Evolutionary conservation across 2,329 filamentous ascomycete species (phyloP), one percentile per base, ranked within the genome.

Genomic region (Phialophora macrospora): DNA sequence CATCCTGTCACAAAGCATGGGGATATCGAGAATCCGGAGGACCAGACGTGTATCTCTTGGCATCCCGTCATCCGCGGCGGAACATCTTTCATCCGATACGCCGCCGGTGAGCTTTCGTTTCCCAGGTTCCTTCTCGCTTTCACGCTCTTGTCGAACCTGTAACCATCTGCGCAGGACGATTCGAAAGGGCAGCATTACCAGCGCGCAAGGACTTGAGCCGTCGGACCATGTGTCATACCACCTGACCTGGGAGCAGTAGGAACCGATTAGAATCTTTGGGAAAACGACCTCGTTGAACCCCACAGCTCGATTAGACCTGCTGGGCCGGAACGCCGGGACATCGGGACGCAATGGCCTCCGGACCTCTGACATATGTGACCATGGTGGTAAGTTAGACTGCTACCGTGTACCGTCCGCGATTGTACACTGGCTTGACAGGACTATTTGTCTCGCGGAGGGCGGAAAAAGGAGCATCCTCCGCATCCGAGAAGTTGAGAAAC

Each of bases 301-400:
- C 20, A 26, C 38, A 6, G 20, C 48, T 22, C 22, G 20, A 26
- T 28, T 26, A 9, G 48, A 24, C 48, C 22, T 26, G 24, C 20
- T 49, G 17, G 44, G 9, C 20, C 38, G 12, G 38, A 17, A n/a
- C 17, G 38, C 48, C 20, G 48, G n/a, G 20, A 51, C 48, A 17
- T n/a, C 48, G 22, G 48, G 48, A 51, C 48, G 26, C 34, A 58
- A 58, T 73, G 71, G 71, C 71, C 5, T 68, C 70, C 17, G 71
- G 70, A 12, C 71, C 71, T 5, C 66, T 71, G 51, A 72, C 70
- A 11, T 73, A 70, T 60, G 67, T 64, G 41, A 72, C 69, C 58
- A 55, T 65, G 60, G 60, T 60, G 61, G 71, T 73, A 62, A 63
- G 71, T 68, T 14, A 14, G 32, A 60, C 11, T 32, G 52, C 52